These are phyloP conservation scores for Podospora tetraspora DNA, from an alignment of 495 filamentous ascomycete genomes.

Conservation along the genomic window DNA sequence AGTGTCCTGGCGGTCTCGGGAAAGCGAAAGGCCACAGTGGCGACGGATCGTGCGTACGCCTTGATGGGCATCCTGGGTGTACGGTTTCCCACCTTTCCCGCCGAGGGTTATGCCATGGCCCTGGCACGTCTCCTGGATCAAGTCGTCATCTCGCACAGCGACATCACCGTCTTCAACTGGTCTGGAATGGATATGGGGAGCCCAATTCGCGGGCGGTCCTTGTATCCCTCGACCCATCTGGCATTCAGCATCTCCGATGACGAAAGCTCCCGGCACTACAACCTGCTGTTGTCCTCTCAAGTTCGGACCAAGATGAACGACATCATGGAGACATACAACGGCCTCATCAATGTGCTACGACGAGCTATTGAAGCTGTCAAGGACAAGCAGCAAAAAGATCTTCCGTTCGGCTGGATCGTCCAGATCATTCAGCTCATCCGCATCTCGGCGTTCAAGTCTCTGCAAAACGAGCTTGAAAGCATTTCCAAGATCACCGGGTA, in stretches of 20 bases:
- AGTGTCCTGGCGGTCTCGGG: slow-evolving; percentile 31
- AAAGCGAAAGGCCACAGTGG: slow-evolving; percentile 27
- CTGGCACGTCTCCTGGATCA: slow-evolving; percentile 36
- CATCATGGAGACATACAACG: slow-evolving; percentile 24
- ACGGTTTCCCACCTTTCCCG: slow-evolving; percentile 33
- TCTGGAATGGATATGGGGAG: slow-evolving; percentile 35
- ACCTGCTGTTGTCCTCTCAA: slow-evolving; percentile 20
- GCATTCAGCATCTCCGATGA: slow-evolving; percentile 25
- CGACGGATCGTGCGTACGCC: slow-evolving; percentile 33
- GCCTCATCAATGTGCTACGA: slow-evolving; percentile 25
- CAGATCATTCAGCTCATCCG: slow-evolving; percentile 27
- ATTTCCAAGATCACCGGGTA: slow-evolving; percentile 33
- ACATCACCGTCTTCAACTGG: slow-evolving; percentile 42
- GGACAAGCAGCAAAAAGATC: slow-evolving; percentile 24
- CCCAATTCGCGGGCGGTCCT: slow-evolving; percentile 31
- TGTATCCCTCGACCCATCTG: slow-evolving; percentile 33
- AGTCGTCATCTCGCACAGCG: slow-evolving; percentile 35
- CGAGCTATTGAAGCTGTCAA: slow-evolving; percentile 29
- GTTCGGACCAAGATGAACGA: slow-evolving; percentile 26
- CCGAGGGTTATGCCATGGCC: slow-evolving; percentile 35
- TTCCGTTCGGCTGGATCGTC: slow-evolving; percentile 29
- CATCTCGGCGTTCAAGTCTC: slow-evolving; percentile 18
- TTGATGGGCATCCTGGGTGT: slow-evolving; percentile 39
- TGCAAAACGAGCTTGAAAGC: slow-evolving; percentile 25
- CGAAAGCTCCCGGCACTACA: slow-evolving; percentile 23